Percentiles rank a stretch among this genome's conserved stretches.
Conservation (phyloP, 129 eudicot genomes). For the Oenanthe sinensis region DNA sequence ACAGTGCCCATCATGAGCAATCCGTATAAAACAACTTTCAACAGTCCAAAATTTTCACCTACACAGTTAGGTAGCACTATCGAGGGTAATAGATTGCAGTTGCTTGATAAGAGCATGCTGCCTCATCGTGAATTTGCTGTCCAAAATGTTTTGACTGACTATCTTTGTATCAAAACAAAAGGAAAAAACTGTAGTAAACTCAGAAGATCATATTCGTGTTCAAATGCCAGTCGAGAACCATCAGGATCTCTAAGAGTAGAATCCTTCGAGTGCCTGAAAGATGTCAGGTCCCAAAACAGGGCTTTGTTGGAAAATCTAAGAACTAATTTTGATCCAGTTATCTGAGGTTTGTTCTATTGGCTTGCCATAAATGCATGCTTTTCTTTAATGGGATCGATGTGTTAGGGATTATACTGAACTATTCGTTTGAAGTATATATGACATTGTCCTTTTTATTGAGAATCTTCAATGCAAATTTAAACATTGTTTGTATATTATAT, state of each 20-base stretch:
- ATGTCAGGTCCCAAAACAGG: neutral
- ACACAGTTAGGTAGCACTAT: slow-evolving; percentile 35
- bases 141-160: slow-evolving; percentile 53
- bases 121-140: slow-evolving; percentile 26
- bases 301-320: slow-evolving; percentile 5
- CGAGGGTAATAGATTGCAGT: slow-evolving; percentile 15
- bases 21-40: slow-evolving; percentile 48
- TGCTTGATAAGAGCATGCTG: slow-evolving; percentile 13
- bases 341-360: neutral
- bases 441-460: too few species aligned
- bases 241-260: slow-evolving; percentile 11
- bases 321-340: slow-evolving; percentile 3
- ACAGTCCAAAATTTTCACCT: slow-evolving; percentile 56
- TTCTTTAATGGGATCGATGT: neutral
- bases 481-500: too few species aligned
- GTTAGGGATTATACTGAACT: too few species aligned
- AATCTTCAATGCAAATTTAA: too few species aligned
- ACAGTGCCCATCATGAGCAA: slow-evolving; percentile 33
- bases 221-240: slow-evolving; percentile 30
- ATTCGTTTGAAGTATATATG: too few species aligned
- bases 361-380: neutral
- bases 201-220: slow-evolving; percentile 42
- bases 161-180: slow-evolving; percentile 39
- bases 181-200: slow-evolving; percentile 29
- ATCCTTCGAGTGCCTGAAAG: slow-evolving; percentile 13